Base-by-base conservation (phyloP, 257 asterid genomes). In the Nicotiana noctiflora region DNA sequence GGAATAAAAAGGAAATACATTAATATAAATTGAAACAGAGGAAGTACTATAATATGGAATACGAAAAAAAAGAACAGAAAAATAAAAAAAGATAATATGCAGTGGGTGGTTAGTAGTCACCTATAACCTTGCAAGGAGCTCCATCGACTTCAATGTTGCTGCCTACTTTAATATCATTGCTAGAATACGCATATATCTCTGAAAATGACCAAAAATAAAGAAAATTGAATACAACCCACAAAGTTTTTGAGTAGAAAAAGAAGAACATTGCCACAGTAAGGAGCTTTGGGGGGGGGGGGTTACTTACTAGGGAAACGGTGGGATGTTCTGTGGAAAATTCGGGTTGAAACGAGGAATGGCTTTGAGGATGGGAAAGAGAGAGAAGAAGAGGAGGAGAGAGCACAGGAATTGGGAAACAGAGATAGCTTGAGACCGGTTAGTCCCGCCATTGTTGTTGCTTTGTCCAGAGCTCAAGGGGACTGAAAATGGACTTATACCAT, bases 111-210 rank as follows among this genome's bases (percentile, higher is more conserved):
- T 21, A 14, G 3, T 23, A 12, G 15, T 84, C 37, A 95, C 99
- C 99, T 75, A 92, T 84, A 82, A 96, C 98, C 85, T 80, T 92
- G 95, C 99, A 94, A 77, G 98, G 99, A 83, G 72, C 78, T 57
- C 98, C 98, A 61, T 94, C 99, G 46, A 94, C 97, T 88, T 96
- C 98, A 83, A 96, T 90, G 88, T 86, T 94, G 90, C 89, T 87
- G 80, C 98, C 97, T 13, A 96, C 96, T 88, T 96, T 94, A 52
- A 96, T 92, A 72, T 96, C 99, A 83, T 96, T 96, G 88, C 99
- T 96, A 10, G 98, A 88, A 59, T 90, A 60, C 2, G 98, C 98
- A 85, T 51, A 90, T 74, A 94, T 88, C 84, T 76, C 98, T 95
- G 88, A 8, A 64, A 46, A 21, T 27, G 1, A 5, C 37, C 75